Conservation (phyloP, 1,284 basidiomycete genomes). For the Cryptococcus sp. region DNA sequence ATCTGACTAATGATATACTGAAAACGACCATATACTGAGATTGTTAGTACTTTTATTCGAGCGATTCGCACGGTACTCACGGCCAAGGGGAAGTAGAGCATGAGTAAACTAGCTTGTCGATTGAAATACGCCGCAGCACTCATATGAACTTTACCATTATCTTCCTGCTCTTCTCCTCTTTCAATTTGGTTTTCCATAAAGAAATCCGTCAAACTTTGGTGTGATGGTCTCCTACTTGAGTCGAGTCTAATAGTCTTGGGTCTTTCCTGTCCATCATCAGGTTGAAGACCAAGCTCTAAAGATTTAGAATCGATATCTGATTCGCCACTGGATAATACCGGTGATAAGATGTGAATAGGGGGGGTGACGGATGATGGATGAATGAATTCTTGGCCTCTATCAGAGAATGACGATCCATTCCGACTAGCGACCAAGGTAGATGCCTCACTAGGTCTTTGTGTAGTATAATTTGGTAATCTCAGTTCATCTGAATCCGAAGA, state of each 20-base stretch:
- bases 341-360: not conserved
- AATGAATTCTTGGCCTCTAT: not conserved
- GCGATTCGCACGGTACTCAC: slow-evolving; percentile 21
- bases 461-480: no score
- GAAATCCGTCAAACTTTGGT: slow-evolving; percentile 30
- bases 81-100: slow-evolving; percentile 45
- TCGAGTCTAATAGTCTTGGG: no score
- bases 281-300: not conserved
- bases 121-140: slow-evolving; percentile 43
- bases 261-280: not conserved
- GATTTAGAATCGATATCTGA: not conserved
- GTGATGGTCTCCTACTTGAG: slow-evolving; percentile 2
- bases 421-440: slow-evolving; percentile 21
- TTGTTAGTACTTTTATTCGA: no score
- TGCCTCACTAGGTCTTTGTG: slow-evolving; percentile 14
- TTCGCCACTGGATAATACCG: not conserved
- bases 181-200: slow-evolving; percentile 26
- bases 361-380: not conserved
- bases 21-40: slow-evolving; percentile 39
- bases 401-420: not conserved
- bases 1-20: slow-evolving; percentile 34
- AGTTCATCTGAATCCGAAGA: no score
- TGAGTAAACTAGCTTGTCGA: slow-evolving; percentile 42
- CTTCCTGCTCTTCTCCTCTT: slow-evolving; percentile 2
- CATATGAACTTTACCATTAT: slow-evolving; percentile 11